Base-by-base conservation (phyloP, 352 stramenopile species). In the Globisporangium ultimum region DNA sequence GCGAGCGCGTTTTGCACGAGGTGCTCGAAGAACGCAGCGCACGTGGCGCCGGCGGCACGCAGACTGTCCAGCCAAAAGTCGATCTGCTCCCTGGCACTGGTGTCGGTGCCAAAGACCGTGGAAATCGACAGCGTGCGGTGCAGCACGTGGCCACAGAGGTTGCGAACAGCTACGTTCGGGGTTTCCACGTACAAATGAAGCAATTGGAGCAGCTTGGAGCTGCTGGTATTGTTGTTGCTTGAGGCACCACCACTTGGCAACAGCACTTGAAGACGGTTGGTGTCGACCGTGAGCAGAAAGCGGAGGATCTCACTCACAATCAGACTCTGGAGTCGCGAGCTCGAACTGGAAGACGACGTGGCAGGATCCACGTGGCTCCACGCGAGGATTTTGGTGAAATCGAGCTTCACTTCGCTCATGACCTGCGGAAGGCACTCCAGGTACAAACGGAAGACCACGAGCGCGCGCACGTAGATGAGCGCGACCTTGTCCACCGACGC, bases 341-440 rank as follows among this genome's bases (percentile, higher is more conserved):
- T 63, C 42, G n/a, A 34, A 12, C 38, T 58, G 21, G 41, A 20
- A 3, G 28, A 17, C n/a, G 7, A 34, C 14, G 21, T 7, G 28
- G 14, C 13, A 34, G 42, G 24, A 20, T 85, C 65, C 14, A 93
- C 66, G 38, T 76, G 76, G 15, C 70, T 63, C 77, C 78, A 92
- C 0, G 64, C 63, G 2, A 93, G 60, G n/a, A 89, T 71, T 69
- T 95, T 95, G 12, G 87, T 86, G 21, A 93, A 84, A 64, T 95
- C 87, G 40, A 89, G 72, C 63, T 95, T 95, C 11, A 89, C 74
- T 34, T 95, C 87, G 32, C 72, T 71, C 82, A 92, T 95, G 2
- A 73, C 60, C 13, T 87, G 71, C 0, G 84, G 83, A 10, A 95
- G 63, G 45, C 81, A 91, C 55, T 85, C 71, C 18, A 92, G 53